phyloP scores from a whole-genome alignment of 345 rosid genomes.

The Citrus hindsii region DNA sequence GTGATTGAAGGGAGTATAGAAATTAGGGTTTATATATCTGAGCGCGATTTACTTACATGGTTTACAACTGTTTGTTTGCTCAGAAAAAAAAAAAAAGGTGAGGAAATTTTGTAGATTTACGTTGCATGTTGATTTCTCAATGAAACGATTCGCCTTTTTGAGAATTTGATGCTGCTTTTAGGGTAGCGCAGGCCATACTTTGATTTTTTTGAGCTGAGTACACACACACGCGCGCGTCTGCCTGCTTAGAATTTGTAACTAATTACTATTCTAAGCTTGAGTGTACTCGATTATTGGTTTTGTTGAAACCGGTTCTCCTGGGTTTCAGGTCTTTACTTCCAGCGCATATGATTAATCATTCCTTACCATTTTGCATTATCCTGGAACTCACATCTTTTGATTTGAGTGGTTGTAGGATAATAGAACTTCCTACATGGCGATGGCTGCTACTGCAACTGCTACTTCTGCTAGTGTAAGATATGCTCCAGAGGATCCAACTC shows the following conservation, averaged over 20 bases:
- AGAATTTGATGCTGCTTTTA: not conserved
- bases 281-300: not conserved
- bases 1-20: not conserved
- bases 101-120: not conserved
- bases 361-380: not conserved
- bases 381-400: not conserved
- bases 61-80: not conserved
- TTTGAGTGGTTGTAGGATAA: constrained; percentile 3
- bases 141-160: too few species aligned
- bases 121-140: not conserved
- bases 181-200: not conserved
- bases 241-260: not conserved
- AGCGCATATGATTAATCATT: not conserved
- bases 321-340: not conserved
- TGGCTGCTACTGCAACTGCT: constrained; percentile 73
- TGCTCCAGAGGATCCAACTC: constrained; percentile 90
- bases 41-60: not conserved
- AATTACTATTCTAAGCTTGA: not conserved
- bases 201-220: not conserved
- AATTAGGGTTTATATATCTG: not conserved
- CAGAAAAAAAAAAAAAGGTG: not conserved
- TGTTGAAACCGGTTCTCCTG: not conserved
- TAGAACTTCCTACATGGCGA: constrained; percentile 13
- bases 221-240: too few species aligned
- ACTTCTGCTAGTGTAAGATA: constrained; percentile 55